A percentile compares a stretch with the other conserved stretches of the same genome.
Conservation (phyloP, 192 early-diverging fungal species). For the Fimicolochytrium jonesii region DNA sequence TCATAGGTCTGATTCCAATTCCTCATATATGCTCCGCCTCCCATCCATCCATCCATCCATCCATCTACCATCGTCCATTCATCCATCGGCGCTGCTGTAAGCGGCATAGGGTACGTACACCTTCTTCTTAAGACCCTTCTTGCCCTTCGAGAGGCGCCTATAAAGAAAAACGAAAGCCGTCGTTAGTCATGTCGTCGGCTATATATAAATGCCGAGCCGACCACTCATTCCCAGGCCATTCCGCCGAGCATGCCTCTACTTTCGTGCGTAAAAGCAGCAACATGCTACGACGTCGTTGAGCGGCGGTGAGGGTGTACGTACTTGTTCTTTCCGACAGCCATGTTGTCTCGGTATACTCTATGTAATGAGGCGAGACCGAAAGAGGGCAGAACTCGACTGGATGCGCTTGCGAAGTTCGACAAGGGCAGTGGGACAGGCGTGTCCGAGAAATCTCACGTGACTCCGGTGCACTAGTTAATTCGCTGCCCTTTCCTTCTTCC, state of each 20-base stretch:
- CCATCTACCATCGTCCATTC: constrained; percentile 20
- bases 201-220: too few species aligned
- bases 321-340: constrained; percentile 85
- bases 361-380: neutral
- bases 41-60: constrained; percentile 39
- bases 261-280: neutral
- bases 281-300: neutral
- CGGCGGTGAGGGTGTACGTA: constrained; percentile 30
- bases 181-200: too few species aligned
- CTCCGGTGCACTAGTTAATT: too few species aligned
- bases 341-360: too few species aligned
- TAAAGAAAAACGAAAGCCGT: constrained; percentile 2
- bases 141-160: constrained; percentile 96
- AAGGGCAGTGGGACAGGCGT: too few species aligned
- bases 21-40: neutral
- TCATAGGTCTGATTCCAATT: too few species aligned
- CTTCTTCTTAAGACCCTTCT: constrained; percentile 99
- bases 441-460: too few species aligned
- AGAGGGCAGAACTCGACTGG: too few species aligned
- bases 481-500: too few species aligned
- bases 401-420: too few species aligned
- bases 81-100: constrained; percentile 1
- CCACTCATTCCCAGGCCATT: too few species aligned
- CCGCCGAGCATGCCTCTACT: too few species aligned
- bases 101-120: constrained; percentile 58